A percentile compares a stretch with the other conserved stretches of the same genome.
phyloP scores from a whole-genome alignment of 495 filamentous ascomycete genomes.

The Staphylotrichum longicolle region DNA sequence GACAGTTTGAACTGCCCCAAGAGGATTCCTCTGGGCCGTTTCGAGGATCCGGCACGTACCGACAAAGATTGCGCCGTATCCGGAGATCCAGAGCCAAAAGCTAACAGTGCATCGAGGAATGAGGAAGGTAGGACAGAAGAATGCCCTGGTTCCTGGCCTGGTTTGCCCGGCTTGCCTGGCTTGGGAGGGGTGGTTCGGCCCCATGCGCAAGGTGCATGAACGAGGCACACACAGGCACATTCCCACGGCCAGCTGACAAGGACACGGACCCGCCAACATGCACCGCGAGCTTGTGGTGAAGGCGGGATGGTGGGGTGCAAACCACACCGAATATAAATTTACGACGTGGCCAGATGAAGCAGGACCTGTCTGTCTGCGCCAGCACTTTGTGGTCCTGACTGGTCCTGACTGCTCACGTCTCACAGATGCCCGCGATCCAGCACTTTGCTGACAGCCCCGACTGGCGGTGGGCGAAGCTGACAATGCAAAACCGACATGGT shows the following conservation, averaged over 20 bases:
- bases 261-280: conserved; percentile 9
- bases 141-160: not conserved
- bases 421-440: not conserved
- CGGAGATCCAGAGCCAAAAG: not conserved
- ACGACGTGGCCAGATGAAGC: conserved; percentile 27
- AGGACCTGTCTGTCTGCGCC: not conserved
- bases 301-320: not conserved
- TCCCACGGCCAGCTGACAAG: conserved; percentile 22
- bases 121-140: conserved; percentile 1
- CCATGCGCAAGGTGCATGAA: conserved; percentile 25
- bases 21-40: not conserved
- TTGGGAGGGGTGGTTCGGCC: not conserved
- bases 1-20: too few relatives aligned
- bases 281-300: not conserved
- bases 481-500: not conserved
- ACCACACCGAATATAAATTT: conserved; percentile 11
- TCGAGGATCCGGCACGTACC: not conserved
- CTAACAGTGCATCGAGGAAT: not conserved
- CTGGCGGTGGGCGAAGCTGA: not conserved
- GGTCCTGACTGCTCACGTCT: conserved; percentile 11
- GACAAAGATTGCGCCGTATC: not conserved
- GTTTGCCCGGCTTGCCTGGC: not conserved
- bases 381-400: conserved; percentile 6
- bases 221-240: conserved; percentile 20
- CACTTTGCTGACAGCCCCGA: not conserved